A percentile compares a stretch with the other conserved stretches of the same genome.
Evolutionary conservation across 805 yeast genomes (phyloP).

Genomic region (Saccharomycopsis sp.): DNA sequence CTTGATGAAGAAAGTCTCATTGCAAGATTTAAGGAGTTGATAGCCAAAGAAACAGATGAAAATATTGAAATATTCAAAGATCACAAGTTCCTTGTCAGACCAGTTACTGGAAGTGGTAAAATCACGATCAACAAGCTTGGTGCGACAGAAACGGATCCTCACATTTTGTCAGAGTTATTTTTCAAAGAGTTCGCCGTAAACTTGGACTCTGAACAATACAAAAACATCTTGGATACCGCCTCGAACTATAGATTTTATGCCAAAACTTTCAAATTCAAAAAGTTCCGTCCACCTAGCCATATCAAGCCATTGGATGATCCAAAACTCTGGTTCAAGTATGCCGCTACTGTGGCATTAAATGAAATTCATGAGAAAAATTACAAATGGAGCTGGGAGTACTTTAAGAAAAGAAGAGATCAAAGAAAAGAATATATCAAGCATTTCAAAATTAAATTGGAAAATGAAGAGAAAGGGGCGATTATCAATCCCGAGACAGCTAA

Average conservation of each 20-base stretch:
- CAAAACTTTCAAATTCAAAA: conserved; percentile 67
- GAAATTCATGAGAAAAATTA: conserved; percentile 77
- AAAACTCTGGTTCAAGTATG: conserved; percentile 70
- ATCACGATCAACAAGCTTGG: conserved; percentile 73
- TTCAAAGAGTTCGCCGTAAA: conserved; percentile 88
- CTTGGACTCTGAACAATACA: conserved; percentile 76
- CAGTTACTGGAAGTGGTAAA: conserved; percentile 84
- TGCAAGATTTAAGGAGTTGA: conserved; percentile 37
- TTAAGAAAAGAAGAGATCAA: conserved; percentile 62
- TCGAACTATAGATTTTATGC: conserved; percentile 73
- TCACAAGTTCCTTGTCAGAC: conserved; percentile 60
- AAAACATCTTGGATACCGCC: conserved; percentile 70
- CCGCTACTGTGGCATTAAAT: conserved; percentile 62
- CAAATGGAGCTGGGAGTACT: conserved; percentile 84
- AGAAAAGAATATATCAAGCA: conserved; percentile 56
- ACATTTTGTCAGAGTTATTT: conserved; percentile 61
- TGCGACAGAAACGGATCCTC: conserved; percentile 58
- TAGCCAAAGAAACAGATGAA: conserved; percentile 25
- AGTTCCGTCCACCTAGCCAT: conserved; percentile 50
- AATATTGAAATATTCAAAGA: conserved; percentile 23
- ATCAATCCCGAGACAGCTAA: conserved; percentile 23
- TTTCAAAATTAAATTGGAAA: conserved; percentile 55
- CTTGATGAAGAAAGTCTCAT: conserved; percentile 34
- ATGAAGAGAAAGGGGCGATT: conserved; percentile 24
- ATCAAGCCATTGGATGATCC: conserved; percentile 49